A percentile compares a stretch with the other conserved stretches of the same genome.
Conservation (phyloP, 768 basidiomycete species). For the Russula sp. region DNA sequence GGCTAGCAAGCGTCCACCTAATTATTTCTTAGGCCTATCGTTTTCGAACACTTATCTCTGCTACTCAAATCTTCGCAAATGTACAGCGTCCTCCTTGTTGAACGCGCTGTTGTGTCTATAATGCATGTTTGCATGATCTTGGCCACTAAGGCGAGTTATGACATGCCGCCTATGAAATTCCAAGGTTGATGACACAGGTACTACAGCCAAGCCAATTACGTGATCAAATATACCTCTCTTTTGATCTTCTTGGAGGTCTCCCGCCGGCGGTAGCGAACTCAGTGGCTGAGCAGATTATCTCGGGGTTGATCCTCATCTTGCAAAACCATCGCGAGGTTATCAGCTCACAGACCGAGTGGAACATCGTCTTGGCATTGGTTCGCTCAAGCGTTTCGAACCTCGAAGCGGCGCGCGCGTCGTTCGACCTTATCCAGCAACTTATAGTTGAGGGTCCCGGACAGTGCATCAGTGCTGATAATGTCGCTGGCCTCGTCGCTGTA, state of each 20-base stretch:
- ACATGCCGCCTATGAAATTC: not conserved
- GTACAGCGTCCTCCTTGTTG: slow-evolving; percentile 87
- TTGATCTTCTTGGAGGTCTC: slow-evolving; percentile 81
- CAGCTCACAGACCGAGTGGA: slow-evolving; percentile 93
- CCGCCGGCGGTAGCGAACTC: slow-evolving; percentile 69
- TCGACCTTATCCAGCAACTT: slow-evolving; percentile 68
- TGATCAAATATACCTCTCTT: slow-evolving; percentile 91
- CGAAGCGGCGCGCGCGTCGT: slow-evolving; percentile 79
- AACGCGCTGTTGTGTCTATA: slow-evolving; percentile 86
- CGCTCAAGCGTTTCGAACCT: slow-evolving; percentile 79
- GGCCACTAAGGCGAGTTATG: slow-evolving; percentile 59
- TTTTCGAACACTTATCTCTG: slow-evolving; percentile 87
- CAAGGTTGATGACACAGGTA: not conserved
- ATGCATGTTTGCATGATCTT: slow-evolving; percentile 78
- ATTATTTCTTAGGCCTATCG: slow-evolving; percentile 62
- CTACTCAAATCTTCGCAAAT: slow-evolving; percentile 68
- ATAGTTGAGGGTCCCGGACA: slow-evolving; percentile 53
- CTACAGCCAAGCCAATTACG: slow-evolving; percentile 59
- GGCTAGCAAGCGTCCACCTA: not conserved
- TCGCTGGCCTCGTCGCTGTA: slow-evolving; percentile 66
- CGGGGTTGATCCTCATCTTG: slow-evolving; percentile 75
- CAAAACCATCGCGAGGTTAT: slow-evolving; percentile 68
- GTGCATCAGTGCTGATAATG: slow-evolving; percentile 69
- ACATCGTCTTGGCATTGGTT: slow-evolving; percentile 80
- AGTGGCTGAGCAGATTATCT: slow-evolving; percentile 86